Conservation (phyloP, 805 yeast genomes). For the Candida montana region DNA sequence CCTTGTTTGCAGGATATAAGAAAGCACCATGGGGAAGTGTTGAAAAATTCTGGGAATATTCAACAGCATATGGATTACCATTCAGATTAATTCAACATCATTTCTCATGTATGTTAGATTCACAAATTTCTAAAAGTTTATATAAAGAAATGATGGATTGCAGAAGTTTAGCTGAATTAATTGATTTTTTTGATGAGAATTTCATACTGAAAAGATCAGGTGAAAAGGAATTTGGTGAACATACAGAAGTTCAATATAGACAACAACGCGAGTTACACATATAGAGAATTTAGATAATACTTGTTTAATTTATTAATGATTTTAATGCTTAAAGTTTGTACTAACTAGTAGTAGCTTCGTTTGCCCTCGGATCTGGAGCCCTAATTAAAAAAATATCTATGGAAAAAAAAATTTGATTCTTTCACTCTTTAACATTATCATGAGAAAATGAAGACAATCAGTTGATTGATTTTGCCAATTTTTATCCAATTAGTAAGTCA, state of each 20-base stretch:
- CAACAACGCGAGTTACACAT: constrained; percentile 24
- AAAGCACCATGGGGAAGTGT: constrained; percentile 88
- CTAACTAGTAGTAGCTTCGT: background rate
- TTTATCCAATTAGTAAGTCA: background rate
- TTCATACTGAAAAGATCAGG: constrained; percentile 63
- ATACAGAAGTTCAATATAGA: constrained; percentile 40
- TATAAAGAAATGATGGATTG: constrained; percentile 61
- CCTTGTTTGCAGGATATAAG: constrained; percentile 68
- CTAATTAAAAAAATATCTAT: background rate
- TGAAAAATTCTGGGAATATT: constrained; percentile 76
- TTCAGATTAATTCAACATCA: constrained; percentile 85
- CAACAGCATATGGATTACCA: constrained; percentile 78
- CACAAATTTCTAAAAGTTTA: constrained; percentile 39
- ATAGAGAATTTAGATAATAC: constrained; percentile 14
- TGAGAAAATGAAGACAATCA: too few relatives aligned
- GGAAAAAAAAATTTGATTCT: background rate
- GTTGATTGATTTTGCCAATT: background rate
- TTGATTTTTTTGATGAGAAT: constrained; percentile 76
- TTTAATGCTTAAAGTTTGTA: background rate
- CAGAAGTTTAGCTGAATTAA: constrained; percentile 51
- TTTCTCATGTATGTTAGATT: constrained; percentile 77
- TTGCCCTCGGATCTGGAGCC: background rate
- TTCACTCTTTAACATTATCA: too few relatives aligned
- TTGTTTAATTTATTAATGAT: too few relatives aligned
- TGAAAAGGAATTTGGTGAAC: constrained; percentile 64